phyloP scores from a whole-genome alignment of 2,329 filamentous ascomycete species.

The Aspergillus fijiensis region DNA sequence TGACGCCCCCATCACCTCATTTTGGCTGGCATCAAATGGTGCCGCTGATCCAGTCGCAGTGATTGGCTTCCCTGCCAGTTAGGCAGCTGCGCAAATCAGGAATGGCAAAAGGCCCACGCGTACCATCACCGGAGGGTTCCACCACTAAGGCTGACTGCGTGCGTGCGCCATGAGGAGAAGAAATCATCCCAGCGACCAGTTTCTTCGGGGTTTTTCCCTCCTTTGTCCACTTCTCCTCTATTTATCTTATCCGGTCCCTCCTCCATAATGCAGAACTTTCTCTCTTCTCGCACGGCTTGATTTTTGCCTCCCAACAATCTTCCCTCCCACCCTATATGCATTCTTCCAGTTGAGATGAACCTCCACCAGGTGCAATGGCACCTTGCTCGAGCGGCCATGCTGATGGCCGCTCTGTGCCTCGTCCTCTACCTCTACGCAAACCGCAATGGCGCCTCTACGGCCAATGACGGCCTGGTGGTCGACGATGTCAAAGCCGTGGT shows the following conservation, averaged over 20 bases:
- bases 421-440: neutral
- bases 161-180: neutral
- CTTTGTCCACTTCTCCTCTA: neutral
- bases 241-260: neutral
- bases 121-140: neutral
- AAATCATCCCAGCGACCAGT: neutral
- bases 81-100: neutral
- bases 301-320: neutral
- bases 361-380: neutral
- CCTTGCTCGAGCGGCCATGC: neutral
- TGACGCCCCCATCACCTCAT: neutral
- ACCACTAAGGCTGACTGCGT: neutral
- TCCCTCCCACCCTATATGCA: neutral
- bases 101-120: neutral
- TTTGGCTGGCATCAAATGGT: neutral
- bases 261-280: neutral
- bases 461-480: neutral
- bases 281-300: neutral
- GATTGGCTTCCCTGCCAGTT: neutral
- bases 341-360: neutral
- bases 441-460: neutral
- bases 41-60: neutral
- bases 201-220: neutral
- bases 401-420: neutral
- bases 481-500: neutral